Evolutionary conservation across 768 basidiomycete genomes (phyloP).

Genomic region (Coprinopsis cinerea): DNA sequence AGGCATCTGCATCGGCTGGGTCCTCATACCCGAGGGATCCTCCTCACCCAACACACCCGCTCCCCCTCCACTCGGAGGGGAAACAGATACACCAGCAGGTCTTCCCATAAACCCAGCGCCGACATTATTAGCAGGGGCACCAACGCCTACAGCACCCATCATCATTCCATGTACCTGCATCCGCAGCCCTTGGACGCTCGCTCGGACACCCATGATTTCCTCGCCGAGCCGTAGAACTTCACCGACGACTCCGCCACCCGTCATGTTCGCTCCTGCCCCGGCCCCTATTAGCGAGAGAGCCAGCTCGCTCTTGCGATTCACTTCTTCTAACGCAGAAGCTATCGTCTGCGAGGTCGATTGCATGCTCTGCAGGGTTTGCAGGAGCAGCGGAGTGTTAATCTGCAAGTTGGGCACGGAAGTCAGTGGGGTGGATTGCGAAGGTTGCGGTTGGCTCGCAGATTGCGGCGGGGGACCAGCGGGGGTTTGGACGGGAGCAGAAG

Average conservation of each 20-base stretch:
- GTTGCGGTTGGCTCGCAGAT: background rate
- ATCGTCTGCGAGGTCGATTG: conserved; percentile 11
- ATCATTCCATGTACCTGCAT: conserved; percentile 80
- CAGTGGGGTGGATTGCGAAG: background rate
- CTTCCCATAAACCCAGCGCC: conserved; percentile 2
- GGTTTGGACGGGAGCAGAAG: too few species aligned
- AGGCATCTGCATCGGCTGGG: background rate
- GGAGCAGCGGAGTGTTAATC: background rate
- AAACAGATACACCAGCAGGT: background rate
- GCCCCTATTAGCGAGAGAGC: conserved; percentile 11
- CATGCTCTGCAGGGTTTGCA: conserved; percentile 12
- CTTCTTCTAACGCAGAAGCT: conserved; percentile 10
- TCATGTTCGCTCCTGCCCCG: conserved; percentile 34
- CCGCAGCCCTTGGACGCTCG: conserved; percentile 65
- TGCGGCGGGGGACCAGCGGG: background rate
- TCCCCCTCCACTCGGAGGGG: background rate
- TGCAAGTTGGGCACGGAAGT: conserved; percentile 6
- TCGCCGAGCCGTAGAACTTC: conserved; percentile 70
- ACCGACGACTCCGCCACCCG: conserved; percentile 57
- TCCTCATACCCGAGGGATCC: background rate
- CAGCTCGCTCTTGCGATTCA: conserved; percentile 13
- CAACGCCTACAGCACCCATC: conserved; percentile 19
- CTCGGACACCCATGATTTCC: conserved; percentile 65
- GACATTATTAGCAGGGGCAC: background rate
- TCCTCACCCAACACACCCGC: background rate